These are phyloP conservation scores for Plectosphaerella sp. DNA, from an alignment of 2,329 filamentous ascomycete species.

Conservation along the genomic window DNA sequence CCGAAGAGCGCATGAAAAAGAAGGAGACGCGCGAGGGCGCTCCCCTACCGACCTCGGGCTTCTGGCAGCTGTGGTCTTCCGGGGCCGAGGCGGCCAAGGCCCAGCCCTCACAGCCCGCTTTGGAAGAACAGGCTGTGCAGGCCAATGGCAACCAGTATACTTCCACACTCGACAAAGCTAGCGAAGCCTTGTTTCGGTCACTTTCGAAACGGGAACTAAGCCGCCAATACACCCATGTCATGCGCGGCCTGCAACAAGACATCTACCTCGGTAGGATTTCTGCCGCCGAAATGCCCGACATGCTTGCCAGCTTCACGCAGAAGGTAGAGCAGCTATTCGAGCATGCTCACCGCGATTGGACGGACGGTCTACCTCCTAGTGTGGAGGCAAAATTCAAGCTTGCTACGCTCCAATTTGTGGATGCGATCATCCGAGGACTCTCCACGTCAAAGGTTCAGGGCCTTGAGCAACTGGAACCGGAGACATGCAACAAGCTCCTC, in stretches of 20 bases:
- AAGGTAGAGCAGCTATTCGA: not conserved
- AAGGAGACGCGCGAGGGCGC: constrained; percentile 6
- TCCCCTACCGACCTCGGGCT: constrained; percentile 1
- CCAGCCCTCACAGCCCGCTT: not conserved
- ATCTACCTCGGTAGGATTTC: constrained; percentile 6
- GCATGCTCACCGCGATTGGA: too few species aligned
- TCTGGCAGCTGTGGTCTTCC: constrained; percentile 1
- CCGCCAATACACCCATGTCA: constrained; percentile 2
- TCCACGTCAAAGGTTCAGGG: constrained; percentile 5
- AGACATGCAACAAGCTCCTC: constrained; percentile 6
- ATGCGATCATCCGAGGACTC: constrained; percentile 11
- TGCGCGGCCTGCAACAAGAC: constrained; percentile 5
- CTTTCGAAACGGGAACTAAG: not conserved
- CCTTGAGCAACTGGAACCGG: constrained; percentile 1
- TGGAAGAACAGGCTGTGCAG: not conserved
- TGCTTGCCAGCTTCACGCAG: constrained; percentile 6
- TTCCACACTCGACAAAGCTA: too few species aligned
- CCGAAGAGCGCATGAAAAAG: constrained; percentile 19
- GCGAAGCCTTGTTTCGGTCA: too few species aligned
- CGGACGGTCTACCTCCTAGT: too few species aligned
- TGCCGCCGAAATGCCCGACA: not conserved
- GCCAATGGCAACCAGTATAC: too few species aligned
- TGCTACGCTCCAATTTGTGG: not conserved
- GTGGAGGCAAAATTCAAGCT: too few species aligned
- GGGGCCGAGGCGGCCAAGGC: not conserved